Percentiles rank a stretch among this genome's conserved stretches.
These are phyloP conservation scores for Albatrellus ellisii DNA, from an alignment of 768 basidiomycete genomes.

Conservation along the genomic window DNA sequence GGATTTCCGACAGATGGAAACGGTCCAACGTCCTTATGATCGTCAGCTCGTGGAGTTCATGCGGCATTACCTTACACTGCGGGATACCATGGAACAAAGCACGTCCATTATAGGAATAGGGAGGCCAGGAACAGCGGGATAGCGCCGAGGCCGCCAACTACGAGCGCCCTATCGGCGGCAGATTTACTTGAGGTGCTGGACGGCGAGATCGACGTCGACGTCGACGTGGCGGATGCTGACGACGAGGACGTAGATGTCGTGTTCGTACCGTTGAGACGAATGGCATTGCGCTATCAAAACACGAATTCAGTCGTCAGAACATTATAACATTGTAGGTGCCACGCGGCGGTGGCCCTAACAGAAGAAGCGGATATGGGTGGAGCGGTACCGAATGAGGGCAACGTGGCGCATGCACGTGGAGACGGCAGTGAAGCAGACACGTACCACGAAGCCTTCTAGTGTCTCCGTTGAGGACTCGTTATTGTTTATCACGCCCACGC, in stretches of 20 bases:
- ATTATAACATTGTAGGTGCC: slow-evolving; percentile 1
- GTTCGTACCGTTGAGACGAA: slow-evolving; percentile 40
- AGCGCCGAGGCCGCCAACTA: slow-evolving; percentile 1
- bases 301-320: not conserved
- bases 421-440: slow-evolving; percentile 11
- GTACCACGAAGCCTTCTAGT: slow-evolving; percentile 30
- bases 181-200: slow-evolving; percentile 4
- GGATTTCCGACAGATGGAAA: no score
- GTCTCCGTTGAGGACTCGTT: slow-evolving; percentile 29
- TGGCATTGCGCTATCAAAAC: slow-evolving; percentile 37
- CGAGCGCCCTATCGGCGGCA: slow-evolving; percentile 1
- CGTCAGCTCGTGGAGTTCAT: no score
- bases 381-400: slow-evolving; percentile 7
- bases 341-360: no score
- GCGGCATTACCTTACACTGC: no score
- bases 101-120: slow-evolving; percentile 9
- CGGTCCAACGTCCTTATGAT: no score
- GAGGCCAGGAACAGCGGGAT: slow-evolving; percentile 6
- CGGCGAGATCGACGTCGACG: slow-evolving; percentile 3
- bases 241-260: slow-evolving; percentile 5
- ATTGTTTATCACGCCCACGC: slow-evolving; percentile 48
- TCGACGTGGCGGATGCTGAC: slow-evolving; percentile 8
- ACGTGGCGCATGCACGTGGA: slow-evolving; percentile 1
- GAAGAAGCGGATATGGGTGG: not conserved
- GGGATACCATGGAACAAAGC: no score